Evolutionary conservation across 129 eudicot genomes (phyloP).

Genomic region (Solidago caesia): DNA sequence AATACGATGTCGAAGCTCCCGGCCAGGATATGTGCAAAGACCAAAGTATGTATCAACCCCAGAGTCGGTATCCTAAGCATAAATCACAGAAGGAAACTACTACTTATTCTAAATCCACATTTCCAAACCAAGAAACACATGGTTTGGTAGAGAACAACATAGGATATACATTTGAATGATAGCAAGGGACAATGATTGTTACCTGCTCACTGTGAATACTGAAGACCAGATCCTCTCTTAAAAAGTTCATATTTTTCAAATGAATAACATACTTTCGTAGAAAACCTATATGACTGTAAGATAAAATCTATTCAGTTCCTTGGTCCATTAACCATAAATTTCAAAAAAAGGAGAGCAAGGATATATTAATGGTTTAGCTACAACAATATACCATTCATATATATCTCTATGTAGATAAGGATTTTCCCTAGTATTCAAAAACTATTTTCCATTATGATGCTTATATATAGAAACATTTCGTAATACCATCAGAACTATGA

Average conservation of each 20-base stretch:
- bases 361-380: neutral
- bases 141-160: neutral
- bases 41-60: slow-evolving; percentile 98
- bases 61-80: slow-evolving; percentile 72
- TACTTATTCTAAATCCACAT: neutral
- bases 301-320: slow-evolving; percentile 13
- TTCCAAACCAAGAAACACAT: neutral
- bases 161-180: no score
- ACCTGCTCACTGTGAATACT: slow-evolving; percentile 96
- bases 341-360: neutral
- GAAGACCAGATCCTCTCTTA: slow-evolving; percentile 87
- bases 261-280: slow-evolving; percentile 67
- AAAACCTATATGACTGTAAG: slow-evolving; percentile 84
- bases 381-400: neutral
- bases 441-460: neutral
- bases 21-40: slow-evolving; percentile 96
- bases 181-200: slow-evolving; percentile 4
- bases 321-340: neutral
- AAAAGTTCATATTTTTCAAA: slow-evolving; percentile 74
- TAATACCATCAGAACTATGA: neutral
- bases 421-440: slow-evolving; percentile 4
- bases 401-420: neutral
- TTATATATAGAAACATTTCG: neutral
- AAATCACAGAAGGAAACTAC: slow-evolving; percentile 7
- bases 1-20: slow-evolving; percentile 88